Evolutionary conservation across 2,329 filamentous ascomycete species (phyloP).

Genomic region (Lecanicillium sp.): DNA sequence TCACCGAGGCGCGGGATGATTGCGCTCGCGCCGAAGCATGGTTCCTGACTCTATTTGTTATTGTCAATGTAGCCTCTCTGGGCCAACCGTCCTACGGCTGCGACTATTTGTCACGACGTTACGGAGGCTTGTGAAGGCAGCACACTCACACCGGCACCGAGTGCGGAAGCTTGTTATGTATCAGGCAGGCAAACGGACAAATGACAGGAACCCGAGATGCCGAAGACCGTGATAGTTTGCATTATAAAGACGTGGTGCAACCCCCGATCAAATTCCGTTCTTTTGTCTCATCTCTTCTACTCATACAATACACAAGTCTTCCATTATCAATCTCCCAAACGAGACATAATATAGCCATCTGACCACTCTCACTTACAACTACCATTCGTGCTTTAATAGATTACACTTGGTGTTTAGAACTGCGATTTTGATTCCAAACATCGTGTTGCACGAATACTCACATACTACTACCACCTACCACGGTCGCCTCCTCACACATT

Average conservation of each 20-base stretch:
- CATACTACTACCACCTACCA: no score
- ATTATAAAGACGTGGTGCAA: conserved; percentile 6
- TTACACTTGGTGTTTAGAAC: no score
- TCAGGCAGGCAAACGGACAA: neutral
- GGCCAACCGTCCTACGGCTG: neutral
- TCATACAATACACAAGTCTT: no score
- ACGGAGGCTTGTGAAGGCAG: neutral
- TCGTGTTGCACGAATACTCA: neutral
- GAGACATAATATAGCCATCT: neutral
- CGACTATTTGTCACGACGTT: neutral
- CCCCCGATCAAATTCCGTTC: neutral
- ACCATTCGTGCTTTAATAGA: no score
- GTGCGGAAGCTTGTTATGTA: neutral
- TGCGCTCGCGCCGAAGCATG: conserved; percentile 6
- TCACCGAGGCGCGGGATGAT: no score
- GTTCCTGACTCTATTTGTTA: neutral
- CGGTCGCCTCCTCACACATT: neutral
- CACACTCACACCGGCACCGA: neutral
- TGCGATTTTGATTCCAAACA: neutral
- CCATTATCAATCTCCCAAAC: neutral
- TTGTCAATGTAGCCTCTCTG: neutral
- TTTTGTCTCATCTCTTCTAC: neutral
- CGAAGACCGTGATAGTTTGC: neutral
- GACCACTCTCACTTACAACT: neutral
- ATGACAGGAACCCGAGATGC: conserved; percentile 3